phyloP scores from a whole-genome alignment of 371 early-diverging fungal genomes.

The Fennellomyces sp. region DNA sequence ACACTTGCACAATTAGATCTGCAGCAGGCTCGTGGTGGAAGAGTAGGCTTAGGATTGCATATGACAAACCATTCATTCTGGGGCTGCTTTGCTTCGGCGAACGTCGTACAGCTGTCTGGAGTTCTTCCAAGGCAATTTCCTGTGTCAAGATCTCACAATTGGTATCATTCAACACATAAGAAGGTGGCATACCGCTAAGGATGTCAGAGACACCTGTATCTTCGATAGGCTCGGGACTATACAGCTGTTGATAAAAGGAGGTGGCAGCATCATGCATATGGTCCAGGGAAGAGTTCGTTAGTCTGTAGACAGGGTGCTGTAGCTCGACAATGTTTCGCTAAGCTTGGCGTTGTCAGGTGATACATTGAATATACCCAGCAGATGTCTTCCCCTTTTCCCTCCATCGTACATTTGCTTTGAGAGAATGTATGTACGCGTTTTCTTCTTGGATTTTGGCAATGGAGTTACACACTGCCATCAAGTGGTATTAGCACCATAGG shows the following conservation, averaged over 20 bases:
- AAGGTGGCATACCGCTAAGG: not conserved
- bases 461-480: no score
- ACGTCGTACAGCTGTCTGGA: not conserved
- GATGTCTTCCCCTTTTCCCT: not conserved
- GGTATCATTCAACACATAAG: not conserved
- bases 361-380: not conserved
- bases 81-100: not conserved
- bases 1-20: not conserved
- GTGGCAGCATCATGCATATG: constrained; percentile 1
- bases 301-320: not conserved
- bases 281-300: not conserved
- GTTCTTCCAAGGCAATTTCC: not conserved
- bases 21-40: not conserved
- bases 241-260: not conserved
- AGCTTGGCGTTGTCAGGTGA: not conserved
- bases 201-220: not conserved
- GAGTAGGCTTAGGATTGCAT: not conserved
- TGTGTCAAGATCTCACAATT: not conserved
- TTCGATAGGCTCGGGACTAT: not conserved
- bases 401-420: not conserved
- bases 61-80: not conserved
- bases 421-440: not conserved
- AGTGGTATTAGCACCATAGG: no score
- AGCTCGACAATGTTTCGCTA: not conserved
- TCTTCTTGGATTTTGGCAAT: not conserved